Conservation (phyloP, 2,329 filamentous ascomycete species). For the Paraphoma sp. region DNA sequence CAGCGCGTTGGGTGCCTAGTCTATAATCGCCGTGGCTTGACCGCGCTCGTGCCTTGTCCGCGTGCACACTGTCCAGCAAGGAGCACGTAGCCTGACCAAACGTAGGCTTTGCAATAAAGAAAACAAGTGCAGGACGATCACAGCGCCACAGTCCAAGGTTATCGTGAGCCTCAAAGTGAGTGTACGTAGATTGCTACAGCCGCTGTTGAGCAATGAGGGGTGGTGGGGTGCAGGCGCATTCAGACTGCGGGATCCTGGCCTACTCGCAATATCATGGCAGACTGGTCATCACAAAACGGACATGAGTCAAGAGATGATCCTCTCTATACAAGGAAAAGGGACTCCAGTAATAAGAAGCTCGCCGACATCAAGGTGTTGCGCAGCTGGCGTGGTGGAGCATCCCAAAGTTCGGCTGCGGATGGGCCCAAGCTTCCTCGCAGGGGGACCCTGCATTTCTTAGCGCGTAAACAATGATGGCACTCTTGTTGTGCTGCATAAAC, state of each 20-base stretch:
- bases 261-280: neutral
- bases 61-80: constrained; percentile 20
- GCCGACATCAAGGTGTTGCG: neutral
- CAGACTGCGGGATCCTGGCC: neutral
- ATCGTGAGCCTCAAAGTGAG: neutral
- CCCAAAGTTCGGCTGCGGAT: neutral
- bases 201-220: neutral
- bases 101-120: neutral
- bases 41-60: constrained; percentile 35
- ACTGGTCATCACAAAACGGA: neutral
- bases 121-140: neutral
- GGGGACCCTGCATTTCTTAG: constrained; percentile 5
- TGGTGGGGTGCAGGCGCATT: neutral
- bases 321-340: no score
- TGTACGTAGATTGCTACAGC: neutral
- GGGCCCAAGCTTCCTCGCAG: neutral
- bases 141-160: neutral
- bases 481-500: constrained; percentile 6
- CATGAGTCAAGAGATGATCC: no score
- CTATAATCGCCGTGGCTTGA: constrained; percentile 5
- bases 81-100: constrained; percentile 1
- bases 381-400: constrained; percentile 8
- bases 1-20: constrained; percentile 5
- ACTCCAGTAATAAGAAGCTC: no score
- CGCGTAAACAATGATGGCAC: constrained; percentile 5